These are phyloP conservation scores for Phoenix dactylifera DNA, from an alignment of 176 grass and related monocot genomes.

Conservation along the genomic window DNA sequence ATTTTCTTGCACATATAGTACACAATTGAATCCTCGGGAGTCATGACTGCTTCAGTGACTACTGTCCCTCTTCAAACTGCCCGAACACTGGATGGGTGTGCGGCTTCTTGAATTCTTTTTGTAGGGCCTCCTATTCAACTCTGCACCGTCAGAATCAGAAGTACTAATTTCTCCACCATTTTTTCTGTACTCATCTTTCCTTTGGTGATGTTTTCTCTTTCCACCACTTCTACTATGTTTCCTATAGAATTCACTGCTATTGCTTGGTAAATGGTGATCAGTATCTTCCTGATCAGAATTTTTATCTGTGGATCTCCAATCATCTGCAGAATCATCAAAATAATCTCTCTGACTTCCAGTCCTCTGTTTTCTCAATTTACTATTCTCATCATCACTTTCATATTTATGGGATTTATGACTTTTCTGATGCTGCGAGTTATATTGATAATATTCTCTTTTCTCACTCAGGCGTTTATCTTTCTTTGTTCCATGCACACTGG, in stretches of 20 bases:
- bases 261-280: conserved; percentile 5
- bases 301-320: conserved; percentile 27
- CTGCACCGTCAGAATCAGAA: background rate
- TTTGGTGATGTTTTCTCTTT: conserved; percentile 25
- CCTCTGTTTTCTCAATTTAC: conserved; percentile 7
- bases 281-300: conserved; percentile 26
- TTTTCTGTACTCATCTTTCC: conserved; percentile 12
- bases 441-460: conserved; percentile 6
- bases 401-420: conserved; percentile 6
- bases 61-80: too few species aligned
- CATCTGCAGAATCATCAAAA: conserved; percentile 17
- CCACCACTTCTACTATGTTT: conserved; percentile 16
- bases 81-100: too few species aligned
- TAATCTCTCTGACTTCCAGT: background rate
- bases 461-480: conserved; percentile 7
- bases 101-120: background rate
- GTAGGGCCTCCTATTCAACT: background rate
- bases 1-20: too few species aligned
- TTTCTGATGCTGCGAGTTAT: background rate
- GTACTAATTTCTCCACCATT: background rate
- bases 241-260: conserved; percentile 2
- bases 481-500: background rate
- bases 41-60: too few species aligned
- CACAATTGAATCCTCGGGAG: too few species aligned
- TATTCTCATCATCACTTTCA: conserved; percentile 19